Evolutionary conservation across 2,329 filamentous ascomycete species (phyloP).

Genomic region (Alternaria sp.): DNA sequence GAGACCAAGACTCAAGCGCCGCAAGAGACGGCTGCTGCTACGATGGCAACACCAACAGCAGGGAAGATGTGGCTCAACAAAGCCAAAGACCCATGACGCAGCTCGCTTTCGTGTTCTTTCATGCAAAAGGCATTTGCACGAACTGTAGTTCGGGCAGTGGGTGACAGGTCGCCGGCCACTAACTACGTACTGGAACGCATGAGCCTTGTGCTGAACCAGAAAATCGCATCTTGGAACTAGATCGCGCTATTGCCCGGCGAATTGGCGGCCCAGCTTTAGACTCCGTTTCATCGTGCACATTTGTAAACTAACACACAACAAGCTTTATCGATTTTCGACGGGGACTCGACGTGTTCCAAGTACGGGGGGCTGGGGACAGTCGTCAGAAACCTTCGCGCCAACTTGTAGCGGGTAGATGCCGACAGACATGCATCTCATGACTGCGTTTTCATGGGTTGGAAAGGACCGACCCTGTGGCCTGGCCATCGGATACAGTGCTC

Average conservation of each 20-base stretch:
- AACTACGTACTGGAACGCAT: not conserved
- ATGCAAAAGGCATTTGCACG: not conserved
- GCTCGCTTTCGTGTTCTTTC: conserved; percentile 1
- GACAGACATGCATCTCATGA: conserved; percentile 8
- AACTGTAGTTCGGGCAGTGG: conserved; percentile 5
- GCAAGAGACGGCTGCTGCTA: not conserved
- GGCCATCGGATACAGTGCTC: not conserved
- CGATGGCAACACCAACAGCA: not conserved
- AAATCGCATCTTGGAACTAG: conserved; percentile 5
- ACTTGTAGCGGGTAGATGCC: conserved; percentile 8
- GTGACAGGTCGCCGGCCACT: conserved; percentile 6
- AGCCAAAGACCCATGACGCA: conserved; percentile 1
- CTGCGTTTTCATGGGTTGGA: conserved; percentile 3
- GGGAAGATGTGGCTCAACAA: conserved; percentile 5
- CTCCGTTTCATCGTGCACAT: conserved; percentile 26
- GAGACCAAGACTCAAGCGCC: not conserved
- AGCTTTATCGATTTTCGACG: conserved; percentile 38
- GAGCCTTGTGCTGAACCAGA: conserved; percentile 1
- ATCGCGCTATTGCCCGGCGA: conserved; percentile 9
- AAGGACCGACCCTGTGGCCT: conserved; percentile 4
- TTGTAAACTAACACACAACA: conserved; percentile 30
- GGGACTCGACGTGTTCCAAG: conserved; percentile 18
- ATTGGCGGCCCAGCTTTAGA: conserved; percentile 15
- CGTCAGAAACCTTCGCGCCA: conserved; percentile 11
- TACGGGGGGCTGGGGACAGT: conserved; percentile 19